Percentiles rank a stretch among this genome's conserved stretches.
phyloP scores from a whole-genome alignment of 352 stramenopile species.

The Phytophthora sp. region DNA sequence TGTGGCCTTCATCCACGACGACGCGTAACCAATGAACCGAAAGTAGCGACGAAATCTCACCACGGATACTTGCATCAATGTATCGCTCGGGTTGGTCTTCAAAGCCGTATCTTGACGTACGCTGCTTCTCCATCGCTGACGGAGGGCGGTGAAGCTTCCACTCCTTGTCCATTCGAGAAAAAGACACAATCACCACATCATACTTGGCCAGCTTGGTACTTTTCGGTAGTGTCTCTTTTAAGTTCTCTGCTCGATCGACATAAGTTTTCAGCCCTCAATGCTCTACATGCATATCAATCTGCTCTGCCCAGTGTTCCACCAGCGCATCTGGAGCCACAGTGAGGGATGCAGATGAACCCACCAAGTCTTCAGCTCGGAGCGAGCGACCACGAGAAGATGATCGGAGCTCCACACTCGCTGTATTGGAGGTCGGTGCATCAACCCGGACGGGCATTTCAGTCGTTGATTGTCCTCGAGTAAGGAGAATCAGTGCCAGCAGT shows the following conservation, averaged over 20 bases:
- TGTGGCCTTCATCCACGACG: slow-evolving; percentile 95
- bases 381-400: slow-evolving; percentile 6
- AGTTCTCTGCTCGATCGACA: slow-evolving; percentile 37
- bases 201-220: slow-evolving; percentile 48
- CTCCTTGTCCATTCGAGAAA: slow-evolving; percentile 58
- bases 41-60: slow-evolving; percentile 54
- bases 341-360: slow-evolving; percentile 51
- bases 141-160: slow-evolving; percentile 63
- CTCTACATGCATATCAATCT: slow-evolving; percentile 60
- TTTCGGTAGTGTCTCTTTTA: slow-evolving; percentile 36
- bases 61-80: slow-evolving; percentile 49
- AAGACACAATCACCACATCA: slow-evolving; percentile 76
- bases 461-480: slow-evolving; percentile 61
- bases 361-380: slow-evolving; percentile 29
- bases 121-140: slow-evolving; percentile 51
- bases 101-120: slow-evolving; percentile 54
- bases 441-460: slow-evolving; percentile 8
- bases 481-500: slow-evolving; percentile 77
- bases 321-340: slow-evolving; percentile 70
- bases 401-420: slow-evolving; percentile 18
- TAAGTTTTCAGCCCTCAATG: slow-evolving; percentile 37
- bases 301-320: slow-evolving; percentile 74
- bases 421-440: slow-evolving; percentile 10
- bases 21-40: slow-evolving; percentile 83
- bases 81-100: slow-evolving; percentile 55